A percentile compares a stretch with the other conserved stretches of the same genome.
These are phyloP conservation scores for Venturia nashicola DNA, from an alignment of 2,329 filamentous ascomycete genomes.

Conservation along the genomic window DNA sequence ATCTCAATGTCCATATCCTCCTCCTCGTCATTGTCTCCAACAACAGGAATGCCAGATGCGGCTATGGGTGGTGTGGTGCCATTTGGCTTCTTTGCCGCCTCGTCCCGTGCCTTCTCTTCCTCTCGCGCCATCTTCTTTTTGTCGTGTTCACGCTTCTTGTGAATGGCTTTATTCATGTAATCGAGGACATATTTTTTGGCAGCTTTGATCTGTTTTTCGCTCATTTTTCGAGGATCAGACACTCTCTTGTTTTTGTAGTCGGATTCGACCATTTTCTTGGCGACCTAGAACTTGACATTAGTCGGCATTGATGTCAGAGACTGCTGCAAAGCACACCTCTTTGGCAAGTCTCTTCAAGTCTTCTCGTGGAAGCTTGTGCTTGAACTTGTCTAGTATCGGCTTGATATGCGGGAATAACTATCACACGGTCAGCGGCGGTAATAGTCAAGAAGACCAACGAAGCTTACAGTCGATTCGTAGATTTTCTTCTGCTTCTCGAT, in stretches of 20 bases:
- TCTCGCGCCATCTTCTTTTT: conserved; percentile 41
- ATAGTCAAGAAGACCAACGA: not conserved
- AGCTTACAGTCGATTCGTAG: conserved; percentile 80
- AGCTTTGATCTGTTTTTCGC: conserved; percentile 65
- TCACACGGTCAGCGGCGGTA: conserved; percentile 11
- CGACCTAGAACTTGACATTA: conserved; percentile 33
- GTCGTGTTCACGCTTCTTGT: conserved; percentile 60
- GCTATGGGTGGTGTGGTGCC: not conserved
- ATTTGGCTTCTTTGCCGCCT: conserved; percentile 11
- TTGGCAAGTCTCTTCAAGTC: conserved; percentile 53
- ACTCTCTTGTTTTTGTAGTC: conserved; percentile 90
- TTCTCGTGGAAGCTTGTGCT: conserved; percentile 74
- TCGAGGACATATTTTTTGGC: conserved; percentile 75
- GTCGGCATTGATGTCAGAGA: conserved; percentile 36
- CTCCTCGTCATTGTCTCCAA: conserved; percentile 7
- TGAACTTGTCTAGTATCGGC: conserved; percentile 76
- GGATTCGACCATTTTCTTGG: conserved; percentile 80
- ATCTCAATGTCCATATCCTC: conserved; percentile 5
- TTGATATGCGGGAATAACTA: conserved; percentile 79
- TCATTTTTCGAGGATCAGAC: conserved; percentile 64
- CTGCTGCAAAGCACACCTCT: conserved; percentile 33
- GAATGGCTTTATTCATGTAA: conserved; percentile 75
- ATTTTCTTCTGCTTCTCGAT: conserved; percentile 88
- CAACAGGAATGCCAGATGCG: not conserved
- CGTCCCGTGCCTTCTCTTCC: conserved; percentile 14